phyloP scores from a whole-genome alignment of 2,329 filamentous ascomycete genomes.

The Aureobasidium leucospermi region DNA sequence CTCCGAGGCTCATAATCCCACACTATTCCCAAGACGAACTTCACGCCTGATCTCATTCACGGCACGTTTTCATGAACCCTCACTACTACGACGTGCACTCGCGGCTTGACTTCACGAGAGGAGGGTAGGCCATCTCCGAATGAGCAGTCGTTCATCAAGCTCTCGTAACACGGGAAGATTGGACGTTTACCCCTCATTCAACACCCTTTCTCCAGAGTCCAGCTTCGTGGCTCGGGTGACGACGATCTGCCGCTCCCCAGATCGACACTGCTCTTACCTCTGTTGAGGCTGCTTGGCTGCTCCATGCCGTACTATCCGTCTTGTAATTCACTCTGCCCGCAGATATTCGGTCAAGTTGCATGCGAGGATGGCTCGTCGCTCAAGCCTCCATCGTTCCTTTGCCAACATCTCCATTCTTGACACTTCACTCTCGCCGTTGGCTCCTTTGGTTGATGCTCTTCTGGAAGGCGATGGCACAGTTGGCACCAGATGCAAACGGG shows the following conservation, averaged over 20 bases:
- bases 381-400: background rate
- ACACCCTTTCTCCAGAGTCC: background rate
- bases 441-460: background rate
- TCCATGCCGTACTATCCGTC: conserved; percentile 5
- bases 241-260: conserved; percentile 6
- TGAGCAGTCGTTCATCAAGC: background rate
- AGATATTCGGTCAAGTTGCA: background rate
- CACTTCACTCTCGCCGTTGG: background rate
- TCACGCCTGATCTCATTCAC: background rate
- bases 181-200: background rate
- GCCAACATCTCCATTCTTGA: too few relatives aligned
- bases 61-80: background rate
- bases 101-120: background rate
- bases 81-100: background rate
- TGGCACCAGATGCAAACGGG: background rate
- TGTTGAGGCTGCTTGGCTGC: background rate
- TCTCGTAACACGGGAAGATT: background rate
- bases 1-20: background rate
- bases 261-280: conserved; percentile 4
- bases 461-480: background rate
- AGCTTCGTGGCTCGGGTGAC: conserved; percentile 9
- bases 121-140: background rate
- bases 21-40: conserved; percentile 3
- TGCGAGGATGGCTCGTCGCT: background rate
- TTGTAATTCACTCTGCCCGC: background rate